Evolutionary conservation across 768 basidiomycete species (phyloP).

Genomic region (Termitomyces heimii): DNA sequence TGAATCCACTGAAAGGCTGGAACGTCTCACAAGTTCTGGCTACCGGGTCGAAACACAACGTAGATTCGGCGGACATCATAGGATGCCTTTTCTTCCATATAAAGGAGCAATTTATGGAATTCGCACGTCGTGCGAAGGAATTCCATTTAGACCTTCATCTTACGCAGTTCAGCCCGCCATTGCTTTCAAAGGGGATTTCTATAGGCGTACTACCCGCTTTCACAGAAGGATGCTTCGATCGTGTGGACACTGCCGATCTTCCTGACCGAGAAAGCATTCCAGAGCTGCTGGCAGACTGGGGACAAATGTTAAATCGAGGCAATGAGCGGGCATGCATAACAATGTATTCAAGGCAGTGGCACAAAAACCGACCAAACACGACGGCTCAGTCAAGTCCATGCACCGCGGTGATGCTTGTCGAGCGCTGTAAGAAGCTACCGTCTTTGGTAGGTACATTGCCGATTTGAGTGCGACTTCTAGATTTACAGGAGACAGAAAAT

Average conservation of each 20-base stretch:
- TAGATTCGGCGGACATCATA: constrained; percentile 30
- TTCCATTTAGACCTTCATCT: constrained; percentile 31
- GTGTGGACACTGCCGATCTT: constrained; percentile 31
- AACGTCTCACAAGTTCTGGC: constrained; percentile 34
- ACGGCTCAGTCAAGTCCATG: constrained; percentile 27
- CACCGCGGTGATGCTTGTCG: constrained; percentile 26
- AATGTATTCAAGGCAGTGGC: constrained; percentile 35
- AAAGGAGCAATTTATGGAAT: constrained; percentile 32
- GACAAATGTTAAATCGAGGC: constrained; percentile 25
- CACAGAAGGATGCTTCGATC: constrained; percentile 29
- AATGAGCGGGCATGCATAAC: constrained; percentile 28
- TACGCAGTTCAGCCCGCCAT: constrained; percentile 35
- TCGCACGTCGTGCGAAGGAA: constrained; percentile 28
- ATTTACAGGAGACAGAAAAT: constrained; percentile 14
- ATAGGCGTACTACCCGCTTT: constrained; percentile 31
- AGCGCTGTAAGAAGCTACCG: constrained; percentile 25
- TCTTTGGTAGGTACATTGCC: constrained; percentile 17
- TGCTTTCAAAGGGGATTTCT: constrained; percentile 35
- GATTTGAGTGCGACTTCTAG: background rate
- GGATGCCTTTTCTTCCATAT: constrained; percentile 40
- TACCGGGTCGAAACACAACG: constrained; percentile 27
- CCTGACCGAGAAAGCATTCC: constrained; percentile 25
- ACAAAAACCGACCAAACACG: constrained; percentile 21
- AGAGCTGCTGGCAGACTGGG: constrained; percentile 30
- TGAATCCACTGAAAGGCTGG: constrained; percentile 45